phyloP scores from a whole-genome alignment of 768 basidiomycete genomes.

The Pleurotus pulmonarius region DNA sequence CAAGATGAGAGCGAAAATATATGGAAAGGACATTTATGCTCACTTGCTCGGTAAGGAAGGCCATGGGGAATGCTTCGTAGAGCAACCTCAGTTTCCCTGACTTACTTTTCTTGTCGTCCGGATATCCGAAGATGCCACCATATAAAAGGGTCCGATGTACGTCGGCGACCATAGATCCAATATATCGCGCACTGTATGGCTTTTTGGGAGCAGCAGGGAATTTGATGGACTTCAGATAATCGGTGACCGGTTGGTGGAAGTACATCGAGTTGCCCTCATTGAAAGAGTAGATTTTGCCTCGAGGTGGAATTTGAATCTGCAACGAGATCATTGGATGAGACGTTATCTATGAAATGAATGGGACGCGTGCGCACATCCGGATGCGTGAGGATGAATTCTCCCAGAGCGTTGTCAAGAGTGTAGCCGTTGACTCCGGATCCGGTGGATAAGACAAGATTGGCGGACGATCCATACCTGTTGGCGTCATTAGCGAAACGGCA shows the following conservation, averaged over 20 bases:
- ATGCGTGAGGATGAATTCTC: constrained; percentile 99
- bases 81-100: constrained; percentile 90
- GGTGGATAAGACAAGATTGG: constrained; percentile 93
- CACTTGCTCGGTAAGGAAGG: constrained; percentile 90
- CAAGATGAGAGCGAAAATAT: constrained; percentile 9
- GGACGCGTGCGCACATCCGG: constrained; percentile 61
- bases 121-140: constrained; percentile 98
- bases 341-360: not conserved
- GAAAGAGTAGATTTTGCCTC: constrained; percentile 99
- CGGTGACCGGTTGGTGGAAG: constrained; percentile 77
- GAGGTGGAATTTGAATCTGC: constrained; percentile 86
- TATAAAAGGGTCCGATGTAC: constrained; percentile 95
- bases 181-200: constrained; percentile 90
- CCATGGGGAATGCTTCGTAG: constrained; percentile 99
- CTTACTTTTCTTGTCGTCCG: constrained; percentile 97
- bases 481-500: not conserved
- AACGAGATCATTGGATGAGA: not conserved
- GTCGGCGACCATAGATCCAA: constrained; percentile 99
- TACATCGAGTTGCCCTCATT: constrained; percentile 98
- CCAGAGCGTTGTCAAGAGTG: constrained; percentile 91
- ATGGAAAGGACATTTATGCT: constrained; percentile 11
- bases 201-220: constrained; percentile 73
- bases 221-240: constrained; percentile 90
- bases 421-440: constrained; percentile 97
- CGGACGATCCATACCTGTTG: constrained; percentile 82